phyloP scores from a whole-genome alignment of 768 basidiomycete species.

The Pulveroboletus sp. region DNA sequence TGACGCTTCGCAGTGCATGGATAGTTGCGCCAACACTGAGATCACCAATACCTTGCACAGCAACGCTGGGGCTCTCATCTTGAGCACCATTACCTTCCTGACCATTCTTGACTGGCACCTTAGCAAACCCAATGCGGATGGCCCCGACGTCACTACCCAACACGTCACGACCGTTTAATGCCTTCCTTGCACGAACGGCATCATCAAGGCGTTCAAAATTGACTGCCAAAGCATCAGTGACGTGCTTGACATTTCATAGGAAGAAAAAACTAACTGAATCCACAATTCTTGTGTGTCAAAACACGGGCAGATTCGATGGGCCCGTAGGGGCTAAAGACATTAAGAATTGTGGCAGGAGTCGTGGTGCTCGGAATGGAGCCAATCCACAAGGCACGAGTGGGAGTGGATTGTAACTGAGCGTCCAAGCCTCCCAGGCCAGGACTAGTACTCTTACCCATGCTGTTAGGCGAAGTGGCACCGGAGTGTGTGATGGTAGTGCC shows the following conservation, averaged over 20 bases:
- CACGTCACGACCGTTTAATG: constrained; percentile 92
- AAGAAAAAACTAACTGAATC: constrained; percentile 59
- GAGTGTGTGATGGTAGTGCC: constrained; percentile 60
- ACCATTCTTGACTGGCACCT: constrained; percentile 89
- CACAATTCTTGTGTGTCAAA: constrained; percentile 95
- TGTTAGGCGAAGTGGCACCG: constrained; percentile 60
- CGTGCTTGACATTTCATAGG: not conserved
- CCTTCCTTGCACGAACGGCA: constrained; percentile 92
- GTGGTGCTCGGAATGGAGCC: constrained; percentile 95
- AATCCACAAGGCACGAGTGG: constrained; percentile 96
- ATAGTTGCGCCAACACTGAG: constrained; percentile 86
- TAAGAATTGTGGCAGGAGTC: constrained; percentile 89
- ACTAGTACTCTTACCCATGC: constrained; percentile 46
- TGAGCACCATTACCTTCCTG: constrained; percentile 55
- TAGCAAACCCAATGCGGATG: constrained; percentile 94
- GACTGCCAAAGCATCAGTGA: constrained; percentile 42
- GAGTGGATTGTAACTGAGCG: constrained; percentile 83
- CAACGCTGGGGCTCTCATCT: constrained; percentile 61
- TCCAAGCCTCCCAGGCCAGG: constrained; percentile 68
- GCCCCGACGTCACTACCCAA: constrained; percentile 95
- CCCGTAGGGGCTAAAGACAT: constrained; percentile 96
- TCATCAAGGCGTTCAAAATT: constrained; percentile 98
- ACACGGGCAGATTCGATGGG: constrained; percentile 97
- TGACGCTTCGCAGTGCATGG: constrained; percentile 79
- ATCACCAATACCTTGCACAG: constrained; percentile 80